Conservation (phyloP, 352 stramenopile genomes). For the Achlya hypogyna region DNA sequence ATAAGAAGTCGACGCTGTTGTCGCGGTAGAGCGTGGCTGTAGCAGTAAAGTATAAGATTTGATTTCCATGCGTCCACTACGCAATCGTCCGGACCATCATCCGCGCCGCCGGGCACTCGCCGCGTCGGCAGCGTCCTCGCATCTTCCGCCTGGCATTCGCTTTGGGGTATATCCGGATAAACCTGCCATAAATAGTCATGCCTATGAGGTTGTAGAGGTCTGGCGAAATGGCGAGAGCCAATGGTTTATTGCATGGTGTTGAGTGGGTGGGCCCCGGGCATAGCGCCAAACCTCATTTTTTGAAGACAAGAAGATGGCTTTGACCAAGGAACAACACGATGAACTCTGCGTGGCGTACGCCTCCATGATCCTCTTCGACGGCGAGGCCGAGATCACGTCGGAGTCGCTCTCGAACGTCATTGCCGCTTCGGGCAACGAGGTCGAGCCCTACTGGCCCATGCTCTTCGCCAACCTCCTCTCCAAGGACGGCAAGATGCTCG, state of each 20-base stretch:
- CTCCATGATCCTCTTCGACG: conserved; percentile 77
- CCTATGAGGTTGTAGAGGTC: background rate
- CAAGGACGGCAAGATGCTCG: conserved; percentile 73
- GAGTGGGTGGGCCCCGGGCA: background rate
- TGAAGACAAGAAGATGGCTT: conserved; percentile 53
- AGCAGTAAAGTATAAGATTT: too few relatives aligned
- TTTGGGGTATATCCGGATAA: conserved; percentile 18
- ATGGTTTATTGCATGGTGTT: background rate
- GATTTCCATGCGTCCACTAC: too few relatives aligned
- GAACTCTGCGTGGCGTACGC: conserved; percentile 79
- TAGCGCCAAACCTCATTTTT: conserved; percentile 11
- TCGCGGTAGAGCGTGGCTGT: background rate
- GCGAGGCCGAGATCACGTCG: conserved; percentile 71
- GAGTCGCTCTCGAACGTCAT: conserved; percentile 57
- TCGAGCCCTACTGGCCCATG: conserved; percentile 77
- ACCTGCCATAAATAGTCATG: background rate
- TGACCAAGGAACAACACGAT: conserved; percentile 81
- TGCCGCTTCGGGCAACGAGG: conserved; percentile 70
- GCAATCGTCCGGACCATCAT: too few relatives aligned
- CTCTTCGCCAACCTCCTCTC: conserved; percentile 61
- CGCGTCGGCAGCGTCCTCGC: too few relatives aligned
- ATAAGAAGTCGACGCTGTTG: background rate
- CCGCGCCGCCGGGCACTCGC: too few relatives aligned
- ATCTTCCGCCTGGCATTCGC: too few relatives aligned
- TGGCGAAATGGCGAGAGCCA: background rate